Evolutionary conservation across 192 early-diverging fungal species (phyloP).

Genomic region (Coemansia sp.): DNA sequence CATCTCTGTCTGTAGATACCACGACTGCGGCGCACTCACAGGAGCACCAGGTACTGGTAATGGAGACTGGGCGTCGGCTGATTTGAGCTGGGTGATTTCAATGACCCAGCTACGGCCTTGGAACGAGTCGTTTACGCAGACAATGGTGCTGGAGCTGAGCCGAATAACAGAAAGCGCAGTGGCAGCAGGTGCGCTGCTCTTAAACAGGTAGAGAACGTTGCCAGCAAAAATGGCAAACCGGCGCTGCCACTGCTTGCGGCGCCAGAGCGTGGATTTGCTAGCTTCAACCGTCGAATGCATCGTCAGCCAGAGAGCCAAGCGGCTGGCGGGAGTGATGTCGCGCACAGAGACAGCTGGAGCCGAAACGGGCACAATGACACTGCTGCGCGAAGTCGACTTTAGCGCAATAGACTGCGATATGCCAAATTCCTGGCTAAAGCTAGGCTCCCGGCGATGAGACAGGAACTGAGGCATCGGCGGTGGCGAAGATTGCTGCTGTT

Average conservation of each 20-base stretch:
- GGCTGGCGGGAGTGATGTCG: conserved; percentile 53
- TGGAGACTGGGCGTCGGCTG: neutral
- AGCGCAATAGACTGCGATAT: conserved; percentile 21
- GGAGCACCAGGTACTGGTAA: neutral
- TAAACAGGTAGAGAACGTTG: conserved; percentile 53
- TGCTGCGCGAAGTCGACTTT: conserved; percentile 26
- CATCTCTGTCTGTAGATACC: conserved; percentile 52
- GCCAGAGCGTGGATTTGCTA: conserved; percentile 37
- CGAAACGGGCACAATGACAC: neutral
- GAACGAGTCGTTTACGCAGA: conserved; percentile 56
- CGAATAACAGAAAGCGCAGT: conserved; percentile 36
- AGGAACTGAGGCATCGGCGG: conserved; percentile 4
- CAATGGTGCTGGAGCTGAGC: conserved; percentile 38
- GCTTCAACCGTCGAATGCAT: conserved; percentile 33
- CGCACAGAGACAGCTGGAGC: conserved; percentile 35
- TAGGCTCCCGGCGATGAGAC: conserved; percentile 10
- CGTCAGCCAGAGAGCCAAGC: conserved; percentile 50
- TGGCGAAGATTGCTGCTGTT: conserved; percentile 13
- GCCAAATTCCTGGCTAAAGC: conserved; percentile 19
- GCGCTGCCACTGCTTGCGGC: conserved; percentile 56
- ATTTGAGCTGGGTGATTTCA: conserved; percentile 37
- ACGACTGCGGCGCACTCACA: conserved; percentile 33
- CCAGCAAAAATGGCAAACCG: conserved; percentile 53
- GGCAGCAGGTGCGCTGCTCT: conserved; percentile 49
- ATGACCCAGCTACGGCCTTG: conserved; percentile 52